Base-by-base conservation (phyloP, 2,329 filamentous ascomycete genomes). In the Fusarium sp. region DNA sequence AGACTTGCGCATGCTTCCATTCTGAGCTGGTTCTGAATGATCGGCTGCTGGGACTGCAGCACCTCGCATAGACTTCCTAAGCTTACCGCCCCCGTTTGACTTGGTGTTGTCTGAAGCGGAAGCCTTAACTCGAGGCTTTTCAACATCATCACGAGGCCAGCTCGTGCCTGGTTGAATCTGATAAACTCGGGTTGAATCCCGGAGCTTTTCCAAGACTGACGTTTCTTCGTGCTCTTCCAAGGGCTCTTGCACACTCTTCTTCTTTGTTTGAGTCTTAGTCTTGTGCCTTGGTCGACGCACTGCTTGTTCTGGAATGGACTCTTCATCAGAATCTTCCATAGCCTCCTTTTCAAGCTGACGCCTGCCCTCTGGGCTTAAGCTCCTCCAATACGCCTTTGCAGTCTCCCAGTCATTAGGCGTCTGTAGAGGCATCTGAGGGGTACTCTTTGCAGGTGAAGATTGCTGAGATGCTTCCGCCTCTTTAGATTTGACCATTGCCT, bases 351-450 rank as follows among this genome's bases (percentile, higher is more conserved):
- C 88, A 33, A 91, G 83, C 72, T 89, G 85, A 8, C 85, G 85
- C 42, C 89, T 86, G 73, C 89, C 88, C 33, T 91, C 86, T 3
- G 83, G 81, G 9, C 85, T 89, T 8, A 93, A 78, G 52, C 87
- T 86, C 65, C 85, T 88, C 91, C 91, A 93, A 72, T 91, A 92
- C 0, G 86, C 81, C 72, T 91, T 91, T 16, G 89, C 86, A 54
- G 86, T 84, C 65, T 89, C 87, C 92, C 91, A 93, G 56, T 91
- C 87, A 63, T 83, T 80, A 4, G 72, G 67, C 6, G 62, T 62
- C 20, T 59, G 44, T 8, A 53, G 34, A 9, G 65, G 31, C 11
- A 59, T 57, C 12, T 57, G 44, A 11, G 49, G 30, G 15, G 18
- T 12, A 23, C 37, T 12, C 7, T 54, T 51, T 6, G 42, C 42